A percentile compares a stretch with the other conserved stretches of the same genome.
These are phyloP conservation scores for Candida suzukii DNA, from an alignment of 805 yeast genomes.

Conservation along the genomic window DNA sequence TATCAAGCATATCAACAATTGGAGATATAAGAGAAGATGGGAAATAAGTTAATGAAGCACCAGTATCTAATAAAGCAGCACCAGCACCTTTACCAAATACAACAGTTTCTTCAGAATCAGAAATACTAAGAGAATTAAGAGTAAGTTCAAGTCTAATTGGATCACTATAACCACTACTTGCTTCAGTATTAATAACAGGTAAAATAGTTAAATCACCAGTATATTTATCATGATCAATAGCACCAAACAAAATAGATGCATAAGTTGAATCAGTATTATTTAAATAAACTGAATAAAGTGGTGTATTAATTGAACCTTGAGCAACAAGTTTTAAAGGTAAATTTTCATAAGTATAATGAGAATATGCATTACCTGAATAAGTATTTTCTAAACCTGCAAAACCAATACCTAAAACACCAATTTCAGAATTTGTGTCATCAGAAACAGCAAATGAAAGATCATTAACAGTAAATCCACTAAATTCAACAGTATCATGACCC, in stretches of 20 bases:
- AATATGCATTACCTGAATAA: no score
- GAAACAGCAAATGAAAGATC: slow-evolving; percentile 71
- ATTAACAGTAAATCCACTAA: slow-evolving; percentile 42
- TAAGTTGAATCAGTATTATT: slow-evolving; percentile 31
- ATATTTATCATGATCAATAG: slow-evolving; percentile 58
- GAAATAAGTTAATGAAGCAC: slow-evolving; percentile 44
- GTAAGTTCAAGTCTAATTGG: slow-evolving; percentile 46
- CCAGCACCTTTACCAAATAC: slow-evolving; percentile 20
- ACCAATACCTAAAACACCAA: slow-evolving; percentile 75
- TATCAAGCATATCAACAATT: slow-evolving; percentile 27
- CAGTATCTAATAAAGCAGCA: slow-evolving; percentile 48
- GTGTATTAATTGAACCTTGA: slow-evolving; percentile 48
- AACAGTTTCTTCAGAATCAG: slow-evolving; percentile 12
- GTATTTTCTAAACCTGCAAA: slow-evolving; percentile 64
- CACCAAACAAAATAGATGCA: slow-evolving; percentile 69
- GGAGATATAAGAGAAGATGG: slow-evolving; percentile 28
- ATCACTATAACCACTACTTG: slow-evolving; percentile 21
- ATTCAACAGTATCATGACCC: slow-evolving; percentile 55
- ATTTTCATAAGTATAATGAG: slow-evolving; percentile 52
- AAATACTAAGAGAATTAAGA: slow-evolving; percentile 31
- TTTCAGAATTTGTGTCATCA: slow-evolving; percentile 49
- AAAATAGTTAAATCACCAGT: slow-evolving; percentile 42
- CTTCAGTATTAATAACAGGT: slow-evolving; percentile 41
- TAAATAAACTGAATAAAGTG: slow-evolving; percentile 58
- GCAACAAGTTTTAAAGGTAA: slow-evolving; percentile 55